A percentile compares a stretch with the other conserved stretches of the same genome.
Conservation (phyloP, 306 rosid genomes). For the Sechiopsis laciniata region DNA sequence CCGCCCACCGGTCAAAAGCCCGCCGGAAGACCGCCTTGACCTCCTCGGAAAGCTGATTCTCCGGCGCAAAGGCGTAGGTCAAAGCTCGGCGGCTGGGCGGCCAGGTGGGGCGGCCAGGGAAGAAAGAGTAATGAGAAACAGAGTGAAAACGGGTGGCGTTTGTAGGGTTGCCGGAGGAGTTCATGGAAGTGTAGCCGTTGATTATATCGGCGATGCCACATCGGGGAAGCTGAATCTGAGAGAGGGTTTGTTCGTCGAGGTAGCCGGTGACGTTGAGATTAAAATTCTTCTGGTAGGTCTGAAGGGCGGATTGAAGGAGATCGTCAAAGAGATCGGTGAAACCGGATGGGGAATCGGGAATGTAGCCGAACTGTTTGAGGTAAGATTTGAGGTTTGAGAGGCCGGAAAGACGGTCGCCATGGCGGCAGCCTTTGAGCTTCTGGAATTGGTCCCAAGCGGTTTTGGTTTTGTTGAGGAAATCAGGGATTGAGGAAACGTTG, state of each 20-base stretch:
- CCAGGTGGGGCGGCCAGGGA: conserved; percentile 59
- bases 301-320: conserved; percentile 41
- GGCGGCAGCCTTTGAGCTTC: conserved; percentile 46
- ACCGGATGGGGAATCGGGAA: conserved; percentile 28
- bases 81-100: conserved; percentile 40
- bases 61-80: conserved; percentile 54
- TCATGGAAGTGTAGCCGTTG: conserved; percentile 36
- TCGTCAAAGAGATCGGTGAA: conserved; percentile 70
- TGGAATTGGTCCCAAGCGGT: conserved; percentile 56
- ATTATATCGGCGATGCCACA: conserved; percentile 59
- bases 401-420: conserved; percentile 42
- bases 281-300: conserved; percentile 66
- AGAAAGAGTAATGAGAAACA: conserved; percentile 57
- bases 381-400: conserved; percentile 56
- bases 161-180: conserved; percentile 24
- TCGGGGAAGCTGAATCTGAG: conserved; percentile 41
- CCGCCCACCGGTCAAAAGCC: conserved; percentile 65
- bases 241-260: conserved; percentile 46
- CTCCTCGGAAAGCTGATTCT: conserved; percentile 28
- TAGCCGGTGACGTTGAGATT: conserved; percentile 71
- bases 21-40: conserved; percentile 41
- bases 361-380: conserved; percentile 67
- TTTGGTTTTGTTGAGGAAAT: conserved; percentile 20
- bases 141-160: conserved; percentile 40
- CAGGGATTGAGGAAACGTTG: conserved; percentile 46